Percentiles rank a stretch among this genome's conserved stretches.
Evolutionary conservation across 805 yeast genomes (phyloP).

Genomic region (Saturnispora ahearnii): DNA sequence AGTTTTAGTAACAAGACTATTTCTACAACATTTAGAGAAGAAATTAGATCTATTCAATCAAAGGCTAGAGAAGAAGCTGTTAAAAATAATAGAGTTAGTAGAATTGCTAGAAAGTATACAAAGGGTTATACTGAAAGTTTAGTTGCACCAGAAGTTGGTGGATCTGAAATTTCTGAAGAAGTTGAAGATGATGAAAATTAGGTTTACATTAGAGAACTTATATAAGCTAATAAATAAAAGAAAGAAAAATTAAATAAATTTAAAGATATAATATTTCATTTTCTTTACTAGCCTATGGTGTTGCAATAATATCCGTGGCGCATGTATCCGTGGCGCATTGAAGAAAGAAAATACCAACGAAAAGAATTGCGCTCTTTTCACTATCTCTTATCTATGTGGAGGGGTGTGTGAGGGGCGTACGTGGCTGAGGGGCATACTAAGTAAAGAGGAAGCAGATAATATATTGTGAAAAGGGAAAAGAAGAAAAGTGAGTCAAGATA

Average conservation of each 20-base stretch:
- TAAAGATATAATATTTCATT: too few species aligned
- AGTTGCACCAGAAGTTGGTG: slow-evolving; percentile 55
- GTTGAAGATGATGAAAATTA: slow-evolving; percentile 29
- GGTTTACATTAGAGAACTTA: neutral
- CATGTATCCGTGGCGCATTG: neutral
- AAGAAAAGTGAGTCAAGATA: too few species aligned
- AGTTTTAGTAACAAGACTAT: slow-evolving; percentile 74
- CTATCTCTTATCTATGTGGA: neutral
- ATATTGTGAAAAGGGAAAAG: neutral
- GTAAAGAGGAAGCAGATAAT: neutral
- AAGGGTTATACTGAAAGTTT: slow-evolving; percentile 44
- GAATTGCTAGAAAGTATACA: slow-evolving; percentile 65
- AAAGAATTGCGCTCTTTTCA: neutral
- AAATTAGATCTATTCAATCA: slow-evolving; percentile 44
- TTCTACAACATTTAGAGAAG: slow-evolving; percentile 55
- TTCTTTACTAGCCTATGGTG: too few species aligned
- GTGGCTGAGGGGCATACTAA: too few species aligned
- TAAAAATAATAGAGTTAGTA: slow-evolving; percentile 49
- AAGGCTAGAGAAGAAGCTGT: slow-evolving; percentile 51
- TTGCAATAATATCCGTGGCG: neutral
- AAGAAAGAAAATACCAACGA: too few species aligned
- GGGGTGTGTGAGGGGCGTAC: neutral
- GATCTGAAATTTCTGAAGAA: slow-evolving; percentile 51
- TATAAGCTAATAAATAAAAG: neutral
- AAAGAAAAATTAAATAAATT: neutral